Base-by-base conservation (phyloP, 768 basidiomycete species). In the Pisolithus orientalis region DNA sequence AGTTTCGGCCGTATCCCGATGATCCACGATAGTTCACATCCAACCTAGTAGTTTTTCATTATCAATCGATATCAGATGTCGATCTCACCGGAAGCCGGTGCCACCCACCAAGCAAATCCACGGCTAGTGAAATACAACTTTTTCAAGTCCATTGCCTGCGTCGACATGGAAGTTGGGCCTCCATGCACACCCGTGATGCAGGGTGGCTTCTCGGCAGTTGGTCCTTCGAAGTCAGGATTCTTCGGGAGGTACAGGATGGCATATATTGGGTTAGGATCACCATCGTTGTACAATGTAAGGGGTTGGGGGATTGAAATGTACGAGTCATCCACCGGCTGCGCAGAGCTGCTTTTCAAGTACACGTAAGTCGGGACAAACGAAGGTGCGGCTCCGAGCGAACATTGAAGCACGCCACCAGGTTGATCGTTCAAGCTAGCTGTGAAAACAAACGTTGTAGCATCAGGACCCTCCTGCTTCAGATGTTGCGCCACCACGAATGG, bases 121-220 rank as follows among this genome's bases (percentile, higher is more conserved):
- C 85, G 75, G 21, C 77, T 79, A 0, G 85, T 87, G 55, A 80
- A 88, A 58, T 73, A 89, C 59, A 84, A 81, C 51, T 72, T 77
- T 8, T 53, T 61, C 79, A 80, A 79, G 17, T 67, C 65, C 25
- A 90, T 61, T 0, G 70, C 75, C 46, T 83, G 80, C 1, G 53
- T 16, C 2, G 72, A 68, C 8, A 72, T 60, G 0, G 53, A 64
- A 0, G 86, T 89, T 0, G 88, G 89, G 0, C 89, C 87, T 1
- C 88, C 89, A 55, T 90, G 89, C 1, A 80, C 76, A 28, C 70
- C 58, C 0, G 87, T 61, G 9, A 89, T 70, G 45, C 80, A 81
- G 1, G 89, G 89, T 0, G 88, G 89, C 45, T 72, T 75, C 62
- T 86, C 83, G 6, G 68, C 74, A 39, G 64, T 74, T 5, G 72